Conservation (phyloP, 768 basidiomycete species). For the Mycena vulgaris region DNA sequence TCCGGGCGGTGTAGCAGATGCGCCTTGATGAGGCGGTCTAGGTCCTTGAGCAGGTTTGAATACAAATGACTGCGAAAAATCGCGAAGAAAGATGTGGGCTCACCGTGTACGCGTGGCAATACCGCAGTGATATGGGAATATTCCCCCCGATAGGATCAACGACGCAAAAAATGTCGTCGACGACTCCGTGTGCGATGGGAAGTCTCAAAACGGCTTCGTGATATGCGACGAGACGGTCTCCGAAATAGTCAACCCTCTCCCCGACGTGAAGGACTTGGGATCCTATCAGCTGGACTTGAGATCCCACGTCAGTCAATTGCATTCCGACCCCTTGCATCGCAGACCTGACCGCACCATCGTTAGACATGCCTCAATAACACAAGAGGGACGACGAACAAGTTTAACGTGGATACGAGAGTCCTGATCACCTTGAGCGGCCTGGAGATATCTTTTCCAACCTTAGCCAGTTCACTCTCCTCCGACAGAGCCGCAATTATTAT, state of each 20-base stretch:
- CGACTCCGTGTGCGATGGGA: background rate
- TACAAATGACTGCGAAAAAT: background rate
- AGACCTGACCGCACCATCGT: background rate
- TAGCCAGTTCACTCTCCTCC: constrained; percentile 6
- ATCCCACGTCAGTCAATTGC: background rate
- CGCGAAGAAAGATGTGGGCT: background rate
- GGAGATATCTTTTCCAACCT: background rate
- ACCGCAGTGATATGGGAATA: constrained; percentile 5
- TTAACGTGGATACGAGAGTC: background rate
- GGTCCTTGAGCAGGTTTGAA: background rate
- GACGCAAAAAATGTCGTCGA: constrained; percentile 3
- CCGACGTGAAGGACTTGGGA: background rate
- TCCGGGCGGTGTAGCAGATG: constrained; percentile 4
- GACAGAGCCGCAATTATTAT: background rate
- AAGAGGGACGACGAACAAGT: background rate
- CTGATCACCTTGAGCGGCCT: background rate
- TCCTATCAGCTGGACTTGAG: background rate
- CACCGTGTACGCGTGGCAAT: background rate
- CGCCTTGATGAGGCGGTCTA: background rate
- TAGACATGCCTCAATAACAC: too few relatives aligned
- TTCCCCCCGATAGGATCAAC: constrained; percentile 3
- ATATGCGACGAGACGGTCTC: background rate
- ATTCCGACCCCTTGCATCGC: background rate
- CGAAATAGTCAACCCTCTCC: background rate
- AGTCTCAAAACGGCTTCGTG: background rate